Percentiles rank a stretch among this genome's conserved stretches.
These are phyloP conservation scores for Parastagonospora avenae DNA, from an alignment of 2,329 filamentous ascomycete species.

Conservation along the genomic window DNA sequence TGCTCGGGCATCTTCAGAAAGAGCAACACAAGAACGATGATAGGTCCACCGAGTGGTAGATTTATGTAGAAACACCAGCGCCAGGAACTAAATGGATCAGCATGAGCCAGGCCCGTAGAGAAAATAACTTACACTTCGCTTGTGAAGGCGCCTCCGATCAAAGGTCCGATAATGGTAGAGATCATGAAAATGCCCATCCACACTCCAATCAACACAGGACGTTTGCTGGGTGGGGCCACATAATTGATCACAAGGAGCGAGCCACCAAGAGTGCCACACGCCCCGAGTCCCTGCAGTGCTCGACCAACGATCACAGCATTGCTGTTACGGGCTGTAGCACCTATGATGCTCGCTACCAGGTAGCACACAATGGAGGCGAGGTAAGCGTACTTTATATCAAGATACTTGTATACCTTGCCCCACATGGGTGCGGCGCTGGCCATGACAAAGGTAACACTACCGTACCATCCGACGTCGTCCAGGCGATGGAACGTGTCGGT, in stretches of 20 bases:
- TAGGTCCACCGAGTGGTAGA: slow-evolving; percentile 51
- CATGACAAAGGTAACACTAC: slow-evolving; percentile 11
- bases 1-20: slow-evolving; percentile 25
- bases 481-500: slow-evolving; percentile 19
- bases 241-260: slow-evolving; percentile 39
- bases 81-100: not conserved
- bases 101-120: slow-evolving; percentile 32
- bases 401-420: slow-evolving; percentile 10
- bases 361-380: not conserved
- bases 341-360: too few species aligned
- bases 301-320: slow-evolving; percentile 43
- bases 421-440: not conserved
- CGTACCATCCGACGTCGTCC: slow-evolving; percentile 23
- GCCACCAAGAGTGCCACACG: slow-evolving; percentile 45
- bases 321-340: too few species aligned
- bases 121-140: too few species aligned
- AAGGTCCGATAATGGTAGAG: slow-evolving; percentile 43
- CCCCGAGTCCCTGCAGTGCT: slow-evolving; percentile 44
- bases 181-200: slow-evolving; percentile 12
- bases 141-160: slow-evolving; percentile 46
- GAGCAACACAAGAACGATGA: slow-evolving; percentile 28
- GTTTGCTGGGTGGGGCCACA: slow-evolving; percentile 45
- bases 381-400: slow-evolving; percentile 1
- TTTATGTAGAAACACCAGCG: not conserved
- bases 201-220: slow-evolving; percentile 40